phyloP scores from a whole-genome alignment of 78 protist genomes.

The Dictyostelium discoideum region dicty_2.7 NC_007089.4:6305501-6306000 shows the following conservation, averaged over 20 bases:
- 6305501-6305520: not conserved
- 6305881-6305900: conserved; percentile 66
- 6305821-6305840: conserved; percentile 18
- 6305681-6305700: not conserved
- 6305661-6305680: not conserved
- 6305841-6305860: conserved; percentile 15
- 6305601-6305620: conserved; percentile 1
- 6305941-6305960: conserved; percentile 48
- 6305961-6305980: conserved; percentile 66
- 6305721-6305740: not conserved
- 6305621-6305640: not conserved
- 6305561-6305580: conserved; percentile 45
- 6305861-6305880: conserved; percentile 60
- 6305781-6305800: conserved; percentile 8
- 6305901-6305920: conserved; percentile 76
- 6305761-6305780: too few species aligned
- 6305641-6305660: not conserved
- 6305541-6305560: conserved; percentile 67
- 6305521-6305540: conserved; percentile 45
- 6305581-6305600: conserved; percentile 48
- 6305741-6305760: too few species aligned
- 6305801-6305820: conserved; percentile 52
- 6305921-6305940: conserved; percentile 58
- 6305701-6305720: not conserved
- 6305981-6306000: conserved; percentile 2